Conservation (phyloP, 495 filamentous ascomycete genomes). For the Darksidea phi region DNA sequence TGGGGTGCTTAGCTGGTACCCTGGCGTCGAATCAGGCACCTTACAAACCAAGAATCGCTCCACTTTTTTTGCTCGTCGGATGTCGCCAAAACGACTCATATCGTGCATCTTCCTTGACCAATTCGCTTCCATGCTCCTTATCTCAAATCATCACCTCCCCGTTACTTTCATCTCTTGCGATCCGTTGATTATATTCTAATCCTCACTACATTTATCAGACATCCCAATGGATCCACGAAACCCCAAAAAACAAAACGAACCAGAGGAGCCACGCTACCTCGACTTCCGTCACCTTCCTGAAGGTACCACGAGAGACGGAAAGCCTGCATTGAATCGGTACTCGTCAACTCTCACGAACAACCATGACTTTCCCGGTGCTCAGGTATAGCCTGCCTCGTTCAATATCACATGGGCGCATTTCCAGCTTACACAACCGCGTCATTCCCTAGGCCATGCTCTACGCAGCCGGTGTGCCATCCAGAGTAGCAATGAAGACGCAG, state of each 20-base stretch:
- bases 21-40: too few relatives aligned
- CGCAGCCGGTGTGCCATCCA: conserved; percentile 82
- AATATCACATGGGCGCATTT: conserved; percentile 1
- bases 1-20: too few relatives aligned
- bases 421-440: not conserved
- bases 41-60: too few relatives aligned
- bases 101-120: too few relatives aligned
- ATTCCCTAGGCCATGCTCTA: conserved; percentile 78
- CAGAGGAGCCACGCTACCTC: conserved; percentile 59
- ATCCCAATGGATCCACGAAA: conserved; percentile 50
- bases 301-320: conserved; percentile 59
- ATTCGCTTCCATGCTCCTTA: too few relatives aligned
- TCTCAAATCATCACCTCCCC: too few relatives aligned
- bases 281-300: conserved; percentile 60
- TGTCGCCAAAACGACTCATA: too few relatives aligned
- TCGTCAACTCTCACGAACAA: conserved; percentile 71
- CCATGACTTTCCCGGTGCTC: conserved; percentile 92
- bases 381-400: conserved; percentile 52
- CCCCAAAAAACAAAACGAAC: conserved; percentile 42
- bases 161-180: not conserved
- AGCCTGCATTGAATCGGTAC: conserved; percentile 65
- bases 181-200: not conserved
- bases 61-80: too few relatives aligned
- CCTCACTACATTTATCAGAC: not conserved
- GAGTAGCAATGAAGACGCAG: conserved; percentile 81